phyloP scores from a whole-genome alignment of 1,139 yeast genomes.

The Geotrichum fermentans region DNA sequence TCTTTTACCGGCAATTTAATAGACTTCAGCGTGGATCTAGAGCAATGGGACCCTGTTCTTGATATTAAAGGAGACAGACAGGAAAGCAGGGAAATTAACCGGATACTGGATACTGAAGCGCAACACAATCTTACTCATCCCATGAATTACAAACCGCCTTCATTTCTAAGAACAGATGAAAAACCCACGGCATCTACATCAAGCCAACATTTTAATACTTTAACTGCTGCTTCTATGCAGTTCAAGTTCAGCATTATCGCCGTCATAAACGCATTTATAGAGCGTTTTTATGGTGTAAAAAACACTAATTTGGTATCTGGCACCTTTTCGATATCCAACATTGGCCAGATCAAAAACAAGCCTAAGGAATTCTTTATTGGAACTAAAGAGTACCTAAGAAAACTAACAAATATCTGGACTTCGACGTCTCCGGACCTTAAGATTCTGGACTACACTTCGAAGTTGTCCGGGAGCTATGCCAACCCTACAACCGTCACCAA shows the following conservation, averaged over 20 bases:
- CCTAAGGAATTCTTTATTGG: constrained; percentile 1
- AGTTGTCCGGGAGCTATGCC: constrained; percentile 1
- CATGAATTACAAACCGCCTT: not conserved
- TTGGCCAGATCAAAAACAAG: not conserved
- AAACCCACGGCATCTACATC: constrained; percentile 4
- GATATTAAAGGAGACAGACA: constrained; percentile 2
- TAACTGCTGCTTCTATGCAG: constrained; percentile 13
- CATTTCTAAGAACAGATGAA: not conserved
- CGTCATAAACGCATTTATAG: constrained; percentile 10
- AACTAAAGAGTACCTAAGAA: constrained; percentile 7
- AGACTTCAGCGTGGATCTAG: constrained; percentile 15
- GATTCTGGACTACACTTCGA: constrained; percentile 1
- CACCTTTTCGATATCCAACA: not conserved
- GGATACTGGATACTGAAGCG: not conserved
- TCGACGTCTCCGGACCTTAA: constrained; percentile 10
- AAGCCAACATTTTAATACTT: not conserved
- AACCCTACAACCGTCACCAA: constrained; percentile 16
- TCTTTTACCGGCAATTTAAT: constrained; percentile 12
- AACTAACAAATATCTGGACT: constrained; percentile 12
- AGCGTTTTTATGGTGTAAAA: constrained; percentile 9
- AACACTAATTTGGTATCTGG: constrained; percentile 10
- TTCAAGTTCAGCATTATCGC: constrained; percentile 12
- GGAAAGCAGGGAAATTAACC: constrained; percentile 3
- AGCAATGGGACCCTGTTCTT: constrained; percentile 16
- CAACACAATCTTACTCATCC: not conserved